Conservation (phyloP, 495 filamentous ascomycete species). For the Annulohypoxylon bovei region DNA sequence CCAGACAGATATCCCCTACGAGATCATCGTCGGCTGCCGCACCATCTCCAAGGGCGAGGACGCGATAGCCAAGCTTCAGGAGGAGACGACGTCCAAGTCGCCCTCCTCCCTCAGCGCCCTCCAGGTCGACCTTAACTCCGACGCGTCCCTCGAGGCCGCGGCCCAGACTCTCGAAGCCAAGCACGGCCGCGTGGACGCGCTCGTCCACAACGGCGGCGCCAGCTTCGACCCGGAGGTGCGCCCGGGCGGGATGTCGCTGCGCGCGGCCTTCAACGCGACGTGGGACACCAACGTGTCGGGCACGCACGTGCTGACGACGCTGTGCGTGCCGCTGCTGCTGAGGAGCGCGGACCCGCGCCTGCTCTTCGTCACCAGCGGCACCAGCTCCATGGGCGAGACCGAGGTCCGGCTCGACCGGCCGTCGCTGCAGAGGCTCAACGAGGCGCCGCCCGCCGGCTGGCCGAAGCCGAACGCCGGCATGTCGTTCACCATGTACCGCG, state of each 20-base stretch:
- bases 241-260: conserved; percentile 42
- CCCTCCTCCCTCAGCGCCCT: conserved; percentile 50
- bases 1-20: conserved; percentile 54
- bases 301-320: conserved; percentile 59
- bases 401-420: conserved; percentile 33
- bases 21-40: conserved; percentile 59
- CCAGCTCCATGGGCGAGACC: conserved; percentile 55
- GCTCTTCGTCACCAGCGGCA: conserved; percentile 62
- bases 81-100: conserved; percentile 49
- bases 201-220: conserved; percentile 64
- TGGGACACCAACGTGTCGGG: conserved; percentile 63
- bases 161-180: conserved; percentile 47
- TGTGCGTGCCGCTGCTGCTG: conserved; percentile 59
- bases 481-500: conserved; percentile 57
- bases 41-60: conserved; percentile 55
- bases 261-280: conserved; percentile 57
- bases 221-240: conserved; percentile 48
- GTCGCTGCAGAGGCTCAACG: conserved; percentile 41
- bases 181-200: conserved; percentile 59
- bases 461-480: conserved; percentile 28
- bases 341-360: conserved; percentile 56
- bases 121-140: conserved; percentile 62
- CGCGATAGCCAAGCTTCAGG: conserved; percentile 49
- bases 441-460: conserved; percentile 56
- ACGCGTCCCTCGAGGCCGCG: conserved; percentile 60